These are phyloP conservation scores for Botrytis medusae DNA, from an alignment of 2,329 filamentous ascomycete species.

Conservation along the genomic window DNA sequence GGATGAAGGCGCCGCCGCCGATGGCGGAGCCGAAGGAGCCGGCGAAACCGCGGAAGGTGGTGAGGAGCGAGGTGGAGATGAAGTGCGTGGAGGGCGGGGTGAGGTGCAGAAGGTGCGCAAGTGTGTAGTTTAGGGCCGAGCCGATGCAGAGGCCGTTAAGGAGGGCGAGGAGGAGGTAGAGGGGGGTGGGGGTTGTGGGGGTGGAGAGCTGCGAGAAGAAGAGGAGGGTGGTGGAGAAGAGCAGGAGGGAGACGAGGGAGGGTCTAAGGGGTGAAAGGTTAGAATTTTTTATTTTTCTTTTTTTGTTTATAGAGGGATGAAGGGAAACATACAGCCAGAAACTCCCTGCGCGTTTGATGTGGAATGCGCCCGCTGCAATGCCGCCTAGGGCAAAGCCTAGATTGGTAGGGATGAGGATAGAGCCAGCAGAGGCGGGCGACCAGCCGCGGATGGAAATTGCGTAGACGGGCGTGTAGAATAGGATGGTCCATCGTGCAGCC, in stretches of 20 bases:
- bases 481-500: constrained; percentile 75
- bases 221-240: constrained; percentile 62
- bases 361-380: constrained; percentile 69
- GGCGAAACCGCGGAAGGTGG: constrained; percentile 79
- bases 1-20: constrained; percentile 59
- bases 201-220: constrained; percentile 57
- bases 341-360: constrained; percentile 69
- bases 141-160: constrained; percentile 71
- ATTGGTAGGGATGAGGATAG: constrained; percentile 80
- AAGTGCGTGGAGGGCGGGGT: constrained; percentile 67
- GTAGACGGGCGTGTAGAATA: constrained; percentile 81
- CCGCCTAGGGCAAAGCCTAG: constrained; percentile 74
- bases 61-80: constrained; percentile 71
- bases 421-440: constrained; percentile 67
- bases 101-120: constrained; percentile 76
- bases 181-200: constrained; percentile 48
- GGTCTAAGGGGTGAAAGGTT: constrained; percentile 43
- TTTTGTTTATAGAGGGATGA: not conserved
- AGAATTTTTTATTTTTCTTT: not conserved
- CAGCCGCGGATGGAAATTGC: constrained; percentile 73
- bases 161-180: constrained; percentile 63
- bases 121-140: constrained; percentile 73
- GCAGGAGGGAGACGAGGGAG: constrained; percentile 56
- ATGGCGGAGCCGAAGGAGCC: constrained; percentile 79
- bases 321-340: constrained; percentile 59